phyloP scores from a whole-genome alignment of 345 rosid genomes.

The Rhodamnia rubescens region DNA sequence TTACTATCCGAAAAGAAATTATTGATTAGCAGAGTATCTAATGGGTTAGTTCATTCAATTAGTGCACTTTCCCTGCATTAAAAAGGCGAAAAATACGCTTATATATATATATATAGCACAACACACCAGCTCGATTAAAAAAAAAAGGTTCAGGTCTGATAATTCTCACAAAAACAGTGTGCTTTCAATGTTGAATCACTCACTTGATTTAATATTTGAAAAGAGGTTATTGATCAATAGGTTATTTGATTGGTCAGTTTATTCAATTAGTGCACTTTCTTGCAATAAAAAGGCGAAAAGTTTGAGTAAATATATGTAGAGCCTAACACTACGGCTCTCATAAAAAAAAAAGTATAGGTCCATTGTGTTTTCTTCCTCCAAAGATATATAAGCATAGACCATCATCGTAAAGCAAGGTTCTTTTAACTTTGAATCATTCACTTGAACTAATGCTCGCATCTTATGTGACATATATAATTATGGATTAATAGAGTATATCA shows the following conservation, averaged over 20 bases:
- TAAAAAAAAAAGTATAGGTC: too few species aligned
- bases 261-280: neutral
- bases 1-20: neutral
- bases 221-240: neutral
- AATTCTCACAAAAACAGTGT: too few species aligned
- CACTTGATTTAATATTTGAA: neutral
- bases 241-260: neutral
- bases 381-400: fast-evolving
- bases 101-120: too few species aligned
- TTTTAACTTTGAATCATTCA: neutral
- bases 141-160: too few species aligned
- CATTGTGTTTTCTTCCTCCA: too few species aligned
- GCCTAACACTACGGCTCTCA: fast-evolving
- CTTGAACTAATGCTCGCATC: neutral
- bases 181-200: neutral
- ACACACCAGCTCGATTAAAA: too few species aligned
- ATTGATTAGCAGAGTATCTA: neutral
- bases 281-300: neutral
- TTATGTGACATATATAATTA: neutral
- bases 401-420: fast-evolving
- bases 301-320: neutral
- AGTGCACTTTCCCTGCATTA: neutral
- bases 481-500: too few species aligned
- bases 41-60: neutral
- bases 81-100: neutral